phyloP scores from a whole-genome alignment of 2,329 filamentous ascomycete genomes.

The Xylaria sp. region DNA sequence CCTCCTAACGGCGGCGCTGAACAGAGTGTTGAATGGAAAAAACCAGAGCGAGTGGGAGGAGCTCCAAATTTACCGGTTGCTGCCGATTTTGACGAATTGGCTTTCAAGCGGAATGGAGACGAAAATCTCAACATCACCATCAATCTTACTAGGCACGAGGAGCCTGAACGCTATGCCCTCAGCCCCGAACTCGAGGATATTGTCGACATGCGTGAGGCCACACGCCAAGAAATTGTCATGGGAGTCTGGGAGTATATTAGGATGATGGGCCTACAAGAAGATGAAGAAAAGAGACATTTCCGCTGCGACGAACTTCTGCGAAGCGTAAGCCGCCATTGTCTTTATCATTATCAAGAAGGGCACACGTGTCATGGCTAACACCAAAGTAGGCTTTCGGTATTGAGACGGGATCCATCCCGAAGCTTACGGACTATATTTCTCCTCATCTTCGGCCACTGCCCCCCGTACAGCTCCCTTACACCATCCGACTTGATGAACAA shows the following conservation, averaged over 20 bases:
- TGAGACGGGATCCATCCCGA: slow-evolving; percentile 86
- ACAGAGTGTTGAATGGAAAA: slow-evolving; percentile 84
- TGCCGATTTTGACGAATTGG: slow-evolving; percentile 87
- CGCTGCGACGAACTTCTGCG: slow-evolving; percentile 86
- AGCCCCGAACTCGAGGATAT: slow-evolving; percentile 84
- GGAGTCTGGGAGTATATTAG: slow-evolving; percentile 96
- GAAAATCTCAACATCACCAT: slow-evolving; percentile 93
- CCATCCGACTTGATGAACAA: slow-evolving; percentile 88
- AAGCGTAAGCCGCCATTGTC: slow-evolving; percentile 65
- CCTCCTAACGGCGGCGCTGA: slow-evolving; percentile 70
- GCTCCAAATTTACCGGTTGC: slow-evolving; percentile 69
- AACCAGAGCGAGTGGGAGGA: slow-evolving; percentile 70
- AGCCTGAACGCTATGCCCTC: slow-evolving; percentile 84
- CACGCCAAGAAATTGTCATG: slow-evolving; percentile 87
- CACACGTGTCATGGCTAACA: slow-evolving; percentile 42
- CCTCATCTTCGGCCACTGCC: slow-evolving; percentile 82
- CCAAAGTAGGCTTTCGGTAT: slow-evolving; percentile 70
- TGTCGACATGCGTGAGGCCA: slow-evolving; percentile 86
- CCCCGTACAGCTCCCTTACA: slow-evolving; percentile 87
- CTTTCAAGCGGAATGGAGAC: slow-evolving; percentile 91
- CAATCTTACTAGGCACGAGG: slow-evolving; percentile 85
- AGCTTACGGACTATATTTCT: slow-evolving; percentile 82
- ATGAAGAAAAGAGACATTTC: slow-evolving; percentile 93
- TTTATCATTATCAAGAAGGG: slow-evolving; percentile 3
- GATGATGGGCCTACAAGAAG: slow-evolving; percentile 85